Conservation (phyloP, 2,329 filamentous ascomycete species). For the Aspergillus flavus region DNA sequence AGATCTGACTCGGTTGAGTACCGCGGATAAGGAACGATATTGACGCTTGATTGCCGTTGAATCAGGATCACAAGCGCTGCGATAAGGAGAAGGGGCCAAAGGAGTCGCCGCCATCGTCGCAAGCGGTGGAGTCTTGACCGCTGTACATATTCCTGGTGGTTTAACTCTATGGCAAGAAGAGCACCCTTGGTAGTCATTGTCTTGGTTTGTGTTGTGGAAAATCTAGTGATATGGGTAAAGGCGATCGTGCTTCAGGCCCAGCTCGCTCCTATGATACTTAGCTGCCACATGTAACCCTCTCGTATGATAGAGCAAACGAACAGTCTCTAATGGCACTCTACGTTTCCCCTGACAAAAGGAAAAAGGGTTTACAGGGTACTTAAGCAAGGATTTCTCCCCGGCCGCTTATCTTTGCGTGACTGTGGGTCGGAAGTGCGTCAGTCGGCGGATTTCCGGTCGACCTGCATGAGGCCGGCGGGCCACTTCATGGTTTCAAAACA, state of each 20-base stretch:
- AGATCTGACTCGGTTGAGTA: neutral
- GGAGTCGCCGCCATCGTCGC: neutral
- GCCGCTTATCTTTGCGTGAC: neutral
- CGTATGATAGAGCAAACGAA: no score
- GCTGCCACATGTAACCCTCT: neutral
- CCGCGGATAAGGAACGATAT: neutral
- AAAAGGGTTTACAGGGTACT: neutral
- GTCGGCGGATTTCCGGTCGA: neutral
- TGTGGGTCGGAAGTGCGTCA: slow-evolving; percentile 4
- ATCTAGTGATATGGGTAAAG: neutral
- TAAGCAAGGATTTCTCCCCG: neutral
- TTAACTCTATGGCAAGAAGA: neutral
- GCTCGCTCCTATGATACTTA: neutral
- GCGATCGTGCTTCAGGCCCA: neutral
- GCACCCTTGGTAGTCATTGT: neutral
- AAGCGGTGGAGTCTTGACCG: neutral
- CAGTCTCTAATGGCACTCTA: no score
- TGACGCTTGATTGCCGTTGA: neutral
- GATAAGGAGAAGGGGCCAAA: neutral
- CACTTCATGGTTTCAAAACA: no score
- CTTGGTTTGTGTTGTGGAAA: neutral
- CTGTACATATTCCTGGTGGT: neutral
- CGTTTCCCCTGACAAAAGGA: neutral
- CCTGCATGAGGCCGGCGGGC: neutral
- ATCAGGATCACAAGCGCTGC: neutral